Evolutionary conservation across 768 basidiomycete genomes (phyloP).

Genomic region (Tylopilus rubrobrunneus): DNA sequence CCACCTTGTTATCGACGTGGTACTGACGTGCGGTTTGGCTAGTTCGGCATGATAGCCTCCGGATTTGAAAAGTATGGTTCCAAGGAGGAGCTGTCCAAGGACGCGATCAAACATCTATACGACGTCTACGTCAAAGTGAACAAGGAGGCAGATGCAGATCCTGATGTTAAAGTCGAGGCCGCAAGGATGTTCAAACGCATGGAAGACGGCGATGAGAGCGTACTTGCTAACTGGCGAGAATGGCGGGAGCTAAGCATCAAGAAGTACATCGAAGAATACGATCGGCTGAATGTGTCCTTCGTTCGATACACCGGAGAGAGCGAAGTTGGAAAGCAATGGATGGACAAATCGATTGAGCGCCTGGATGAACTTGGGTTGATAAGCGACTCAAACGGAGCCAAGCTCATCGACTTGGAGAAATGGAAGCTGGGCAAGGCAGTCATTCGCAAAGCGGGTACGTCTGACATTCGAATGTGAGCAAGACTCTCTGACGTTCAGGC

Average conservation of each 20-base stretch:
- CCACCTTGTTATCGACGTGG: neutral
- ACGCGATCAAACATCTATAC: constrained; percentile 93
- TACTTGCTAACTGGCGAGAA: constrained; percentile 83
- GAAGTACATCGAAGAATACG: constrained; percentile 87
- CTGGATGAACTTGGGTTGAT: constrained; percentile 73
- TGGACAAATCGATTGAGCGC: constrained; percentile 64
- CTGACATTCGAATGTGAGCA: no score
- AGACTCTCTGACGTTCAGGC: constrained; percentile 11
- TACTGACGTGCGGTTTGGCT: neutral
- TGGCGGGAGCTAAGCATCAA: constrained; percentile 91
- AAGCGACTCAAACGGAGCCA: constrained; percentile 73
- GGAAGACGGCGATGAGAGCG: constrained; percentile 87
- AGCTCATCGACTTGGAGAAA: constrained; percentile 82
- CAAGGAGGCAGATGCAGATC: constrained; percentile 73
- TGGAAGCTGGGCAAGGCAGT: constrained; percentile 92
- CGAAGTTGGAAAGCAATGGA: constrained; percentile 66
- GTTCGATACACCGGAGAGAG: constrained; percentile 93
- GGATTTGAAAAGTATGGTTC: constrained; percentile 93
- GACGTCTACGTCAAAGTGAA: constrained; percentile 94
- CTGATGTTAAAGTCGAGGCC: constrained; percentile 69
- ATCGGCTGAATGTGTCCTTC: constrained; percentile 83
- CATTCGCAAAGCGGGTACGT: constrained; percentile 75
- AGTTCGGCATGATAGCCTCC: constrained; percentile 86
- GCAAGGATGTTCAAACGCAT: constrained; percentile 90
- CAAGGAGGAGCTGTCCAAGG: constrained; percentile 73